Evolutionary conservation across 352 stramenopile species (phyloP).

Genomic region (Bremia lactucae): DNA sequence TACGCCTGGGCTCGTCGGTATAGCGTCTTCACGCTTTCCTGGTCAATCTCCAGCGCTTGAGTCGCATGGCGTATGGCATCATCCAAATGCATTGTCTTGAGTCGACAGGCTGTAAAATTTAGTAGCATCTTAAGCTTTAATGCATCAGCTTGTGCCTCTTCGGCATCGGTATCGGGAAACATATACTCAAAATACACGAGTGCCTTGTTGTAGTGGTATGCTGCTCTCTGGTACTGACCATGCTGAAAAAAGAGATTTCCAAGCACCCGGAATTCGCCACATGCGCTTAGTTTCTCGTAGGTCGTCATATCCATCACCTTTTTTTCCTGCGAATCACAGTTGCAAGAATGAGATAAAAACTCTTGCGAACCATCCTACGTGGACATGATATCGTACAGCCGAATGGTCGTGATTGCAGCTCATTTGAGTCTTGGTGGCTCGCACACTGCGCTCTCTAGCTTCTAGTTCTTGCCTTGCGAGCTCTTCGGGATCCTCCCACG

Average conservation of each 20-base stretch:
- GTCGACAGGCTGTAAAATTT: constrained; percentile 63
- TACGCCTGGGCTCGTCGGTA: constrained; percentile 59
- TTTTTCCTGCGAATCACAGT: constrained; percentile 33
- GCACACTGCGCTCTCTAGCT: constrained; percentile 49
- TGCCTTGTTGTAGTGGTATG: constrained; percentile 74
- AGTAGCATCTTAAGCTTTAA: constrained; percentile 55
- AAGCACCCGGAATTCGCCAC: constrained; percentile 55
- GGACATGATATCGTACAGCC: constrained; percentile 18
- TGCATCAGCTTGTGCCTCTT: constrained; percentile 33
- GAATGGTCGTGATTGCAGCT: constrained; percentile 83
- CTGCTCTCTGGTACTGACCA: constrained; percentile 69
- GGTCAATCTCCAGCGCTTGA: constrained; percentile 49
- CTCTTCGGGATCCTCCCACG: constrained; percentile 73
- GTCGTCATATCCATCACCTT: constrained; percentile 83
- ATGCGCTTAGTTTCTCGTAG: constrained; percentile 39
- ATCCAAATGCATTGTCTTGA: constrained; percentile 66
- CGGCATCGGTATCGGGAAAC: constrained; percentile 53
- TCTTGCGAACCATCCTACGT: not conserved
- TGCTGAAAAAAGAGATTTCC: constrained; percentile 72
- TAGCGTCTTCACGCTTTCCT: constrained; percentile 46
- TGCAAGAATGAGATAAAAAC: not conserved
- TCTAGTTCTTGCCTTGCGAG: constrained; percentile 52
- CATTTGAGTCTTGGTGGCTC: constrained; percentile 31
- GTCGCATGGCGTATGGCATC: constrained; percentile 55
- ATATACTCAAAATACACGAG: constrained; percentile 85